Evolutionary conservation across 257 asterid genomes (phyloP), one percentile per base, ranked within the genome.

Genomic region (Lycium barbarum): DNA sequence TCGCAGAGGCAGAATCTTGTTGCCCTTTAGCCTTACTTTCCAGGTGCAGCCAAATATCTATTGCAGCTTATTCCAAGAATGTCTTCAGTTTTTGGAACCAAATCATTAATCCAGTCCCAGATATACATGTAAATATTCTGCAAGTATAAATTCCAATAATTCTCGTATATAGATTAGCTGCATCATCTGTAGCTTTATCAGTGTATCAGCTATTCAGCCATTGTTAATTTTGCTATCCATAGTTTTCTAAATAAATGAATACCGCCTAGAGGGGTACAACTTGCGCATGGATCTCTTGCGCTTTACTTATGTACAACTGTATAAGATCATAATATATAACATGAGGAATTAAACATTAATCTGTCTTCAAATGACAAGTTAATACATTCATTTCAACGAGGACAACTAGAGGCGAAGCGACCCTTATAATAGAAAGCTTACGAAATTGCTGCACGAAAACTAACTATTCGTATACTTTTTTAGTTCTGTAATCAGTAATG

Each of bases 51-150:
- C 14, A 33, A 5, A 65, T 63, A 63, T 22, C 9, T 22, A 10
- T 22, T 20, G 82, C 82, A 51, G 47, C 63, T 74, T 74, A 74
- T 49, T 49, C 11, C 6, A 74, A 49, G 81, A 49, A 22, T 74
- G 43, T 49, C 3, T 12, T 49, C 61, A 2, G 81, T 73, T 73
- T 20, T 47, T 72, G 18, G 58, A 72, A 72, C 80, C 57, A 47
- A 72, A 49, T 11, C 80, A 73, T 12, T 73, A 12, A 73, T 47
- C 80, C 40, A 13, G 63, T 51, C 45, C 63, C 14, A 10, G 12
- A 7, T 26, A 78, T 51, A 78, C 82, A 78, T 78, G 82, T 78
- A 78, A 53, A 78, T 76, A 78, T 53, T 47, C 82, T 22, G n/a
- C 82, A 53, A 78, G 15, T 26, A 78, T 78, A 78, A 53, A 15